Base-by-base conservation (phyloP, 2,329 filamentous ascomycete genomes). In the Colletotrichum noveboracense region DNA sequence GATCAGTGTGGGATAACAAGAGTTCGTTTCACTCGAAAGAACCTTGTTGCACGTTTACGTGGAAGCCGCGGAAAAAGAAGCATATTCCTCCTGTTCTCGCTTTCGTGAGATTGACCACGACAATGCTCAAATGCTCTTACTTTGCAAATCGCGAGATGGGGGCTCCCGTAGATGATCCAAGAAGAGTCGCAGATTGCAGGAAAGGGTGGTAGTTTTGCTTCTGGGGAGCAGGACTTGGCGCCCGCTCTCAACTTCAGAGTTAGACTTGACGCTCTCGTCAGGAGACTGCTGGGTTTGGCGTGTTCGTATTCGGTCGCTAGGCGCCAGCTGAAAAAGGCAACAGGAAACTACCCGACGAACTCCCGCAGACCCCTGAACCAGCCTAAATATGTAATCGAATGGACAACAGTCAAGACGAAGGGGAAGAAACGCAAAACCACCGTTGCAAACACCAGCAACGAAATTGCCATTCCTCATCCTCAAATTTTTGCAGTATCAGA, bases 221-320 rank as follows among this genome's bases (percentile, higher is more conserved):
- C 32, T 26, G 14, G 30, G 14, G 28, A 28, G 66, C 30, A 68
- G 13, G n/a, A 52, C 52, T 30, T 60, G 52, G 52, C 30, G 52
- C 24, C 52, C 38, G 24, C 16, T n/a, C 10, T 24, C 28, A 24
- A 24, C 6, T n/a, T 9, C 16, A 68, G 24, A 43, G 32, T 43
- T 30, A 18, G n/a, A 21, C 30, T 34, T 43, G 65, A 36, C 43
- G 16, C 48, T 21, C 30, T 56, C 13, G 26, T 56, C n/a, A n/a
- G 28, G 21, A 38, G 66, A 18, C 28, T 43, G n/a, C 24, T 18
- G 7, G 52, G 32, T 43, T 24, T 43, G 21, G 16, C n/a, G 36
- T 70, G 18, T 70, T 62, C 67, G 67, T 70, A 52, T 70, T 70
- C 67, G 67, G 55, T 70, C 36, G 34, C 36, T 70, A 48, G 24